Evolutionary conservation across 441 rosid species (phyloP), one percentile per base, ranked within the genome.

Genomic region (Syzygium syzygioides): DNA sequence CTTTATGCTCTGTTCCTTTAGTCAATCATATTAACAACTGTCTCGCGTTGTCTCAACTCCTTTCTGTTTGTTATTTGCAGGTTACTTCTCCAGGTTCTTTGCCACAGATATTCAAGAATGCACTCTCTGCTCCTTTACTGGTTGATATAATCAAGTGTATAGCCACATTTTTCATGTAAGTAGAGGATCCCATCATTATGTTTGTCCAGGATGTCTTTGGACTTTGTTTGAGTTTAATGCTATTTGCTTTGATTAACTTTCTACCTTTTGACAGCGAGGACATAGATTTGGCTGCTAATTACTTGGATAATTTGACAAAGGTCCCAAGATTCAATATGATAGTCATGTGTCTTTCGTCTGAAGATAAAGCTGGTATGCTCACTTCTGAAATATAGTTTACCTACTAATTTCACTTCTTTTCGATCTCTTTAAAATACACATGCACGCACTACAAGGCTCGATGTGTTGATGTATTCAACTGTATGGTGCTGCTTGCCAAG

Each of bases 311-410:
- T 90, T 93, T 98, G 86, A 92, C 97, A 55, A 94, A 94, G 91
- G 98, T 97, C 91, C 98, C 99, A 66, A 97, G 99, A 94, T 98
- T 98, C 86, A 88, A 92, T 94, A 93, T 96, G 91, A 94, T 97
- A 90, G 89, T 95, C 88, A 89, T 94, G 98, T 96, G 96, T 90
- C 98, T 98, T 92, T 95, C 98, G 28, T 92, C 95, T 45, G 66
- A 92, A 5, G 96, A 97, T 86, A 95, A 93, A 90, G 94, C 94
- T 19, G 98, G 99, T 98, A 94, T 84, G 95, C 89, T 89, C 80
- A 53, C 32, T 60, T 79, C 68, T 79, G 41, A 64, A 30, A 28
- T 23, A 57, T 57, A 57, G 62, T 6, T 10, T 68, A 5, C 18
- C 15, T 76, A 76, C 32, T 30, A 15, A 64, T 30, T 23, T 76